Evolutionary conservation across 2,329 filamentous ascomycete genomes (phyloP).

Genomic region (Cytospora piceicola): DNA sequence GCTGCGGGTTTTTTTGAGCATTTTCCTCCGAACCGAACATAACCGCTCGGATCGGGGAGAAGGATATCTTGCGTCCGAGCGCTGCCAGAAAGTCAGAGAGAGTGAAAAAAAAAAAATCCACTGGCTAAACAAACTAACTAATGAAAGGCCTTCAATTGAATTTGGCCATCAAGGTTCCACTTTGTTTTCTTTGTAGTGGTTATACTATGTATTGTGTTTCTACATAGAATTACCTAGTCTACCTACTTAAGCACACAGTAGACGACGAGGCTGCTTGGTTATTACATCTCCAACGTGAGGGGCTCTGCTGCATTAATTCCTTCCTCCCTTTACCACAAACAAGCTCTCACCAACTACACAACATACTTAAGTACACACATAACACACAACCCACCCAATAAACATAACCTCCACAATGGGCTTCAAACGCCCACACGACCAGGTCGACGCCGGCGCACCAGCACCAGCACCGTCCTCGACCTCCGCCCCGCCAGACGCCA

Average conservation of each 20-base stretch:
- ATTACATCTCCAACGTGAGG: neutral
- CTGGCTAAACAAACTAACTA: too few relatives aligned
- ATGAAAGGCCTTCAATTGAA: neutral
- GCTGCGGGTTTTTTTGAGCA: constrained; percentile 28
- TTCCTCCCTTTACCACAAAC: neutral
- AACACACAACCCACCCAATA: too few relatives aligned
- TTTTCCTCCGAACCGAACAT: constrained; percentile 29
- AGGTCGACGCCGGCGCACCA: constrained; percentile 46
- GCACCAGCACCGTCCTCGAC: constrained; percentile 33
- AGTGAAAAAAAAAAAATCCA: neutral
- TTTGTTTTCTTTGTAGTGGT: neutral
- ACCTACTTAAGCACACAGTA: too few relatives aligned
- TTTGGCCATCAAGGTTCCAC: constrained; percentile 29
- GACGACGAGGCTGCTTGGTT: neutral
- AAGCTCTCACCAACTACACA: neutral
- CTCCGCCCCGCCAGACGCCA: constrained; percentile 44
- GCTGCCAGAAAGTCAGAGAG: constrained; percentile 2
- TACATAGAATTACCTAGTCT: too few relatives aligned
- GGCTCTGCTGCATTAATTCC: neutral
- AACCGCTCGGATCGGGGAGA: constrained; percentile 28
- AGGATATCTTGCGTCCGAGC: constrained; percentile 15
- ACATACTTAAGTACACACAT: too few relatives aligned
- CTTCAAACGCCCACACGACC: constrained; percentile 60
- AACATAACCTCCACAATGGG: constrained; percentile 53
- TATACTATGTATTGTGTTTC: too few relatives aligned